These are phyloP conservation scores for Chondrostereum purpureum DNA, from an alignment of 1,284 basidiomycete genomes.

Conservation along the genomic window DNA sequence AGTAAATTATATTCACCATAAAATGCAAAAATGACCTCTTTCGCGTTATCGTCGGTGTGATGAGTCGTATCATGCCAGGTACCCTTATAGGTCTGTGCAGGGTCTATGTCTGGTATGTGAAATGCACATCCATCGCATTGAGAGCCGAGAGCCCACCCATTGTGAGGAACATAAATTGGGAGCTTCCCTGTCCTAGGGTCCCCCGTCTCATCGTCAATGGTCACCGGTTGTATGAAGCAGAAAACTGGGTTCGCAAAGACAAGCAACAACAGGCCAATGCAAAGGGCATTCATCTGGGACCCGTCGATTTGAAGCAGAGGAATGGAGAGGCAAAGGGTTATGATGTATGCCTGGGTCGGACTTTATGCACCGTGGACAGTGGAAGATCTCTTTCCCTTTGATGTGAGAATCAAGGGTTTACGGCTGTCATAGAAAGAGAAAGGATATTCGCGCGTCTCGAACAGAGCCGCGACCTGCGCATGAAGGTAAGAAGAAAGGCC, in stretches of 20 bases:
- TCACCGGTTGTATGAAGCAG: neutral
- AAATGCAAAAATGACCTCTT: conserved; percentile 6
- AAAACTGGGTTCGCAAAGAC: neutral
- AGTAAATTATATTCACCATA: conserved; percentile 8
- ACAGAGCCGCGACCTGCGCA: too few relatives aligned
- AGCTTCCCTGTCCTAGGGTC: conserved; percentile 4
- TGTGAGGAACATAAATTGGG: conserved; percentile 8
- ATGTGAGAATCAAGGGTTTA: too few relatives aligned
- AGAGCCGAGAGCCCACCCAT: conserved; percentile 8
- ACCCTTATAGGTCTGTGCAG: conserved; percentile 2
- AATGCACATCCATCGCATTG: conserved; percentile 7
- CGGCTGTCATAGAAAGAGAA: too few relatives aligned
- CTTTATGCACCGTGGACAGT: too few relatives aligned
- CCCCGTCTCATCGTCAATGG: conserved; percentile 10
- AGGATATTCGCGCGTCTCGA: too few relatives aligned
- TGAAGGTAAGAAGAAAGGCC: too few relatives aligned
- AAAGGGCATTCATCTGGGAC: too few relatives aligned
- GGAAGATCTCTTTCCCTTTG: too few relatives aligned
- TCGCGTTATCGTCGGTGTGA: conserved; percentile 3
- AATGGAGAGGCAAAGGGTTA: too few relatives aligned
- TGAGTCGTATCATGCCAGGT: conserved; percentile 11
- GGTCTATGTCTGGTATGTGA: conserved; percentile 1
- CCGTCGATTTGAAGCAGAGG: too few relatives aligned
- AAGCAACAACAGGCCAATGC: neutral
- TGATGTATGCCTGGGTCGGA: too few relatives aligned